Percentiles rank a stretch among this genome's conserved stretches.
Evolutionary conservation across 768 basidiomycete genomes (phyloP).

Genomic region (Clavaria fumosa): DNA sequence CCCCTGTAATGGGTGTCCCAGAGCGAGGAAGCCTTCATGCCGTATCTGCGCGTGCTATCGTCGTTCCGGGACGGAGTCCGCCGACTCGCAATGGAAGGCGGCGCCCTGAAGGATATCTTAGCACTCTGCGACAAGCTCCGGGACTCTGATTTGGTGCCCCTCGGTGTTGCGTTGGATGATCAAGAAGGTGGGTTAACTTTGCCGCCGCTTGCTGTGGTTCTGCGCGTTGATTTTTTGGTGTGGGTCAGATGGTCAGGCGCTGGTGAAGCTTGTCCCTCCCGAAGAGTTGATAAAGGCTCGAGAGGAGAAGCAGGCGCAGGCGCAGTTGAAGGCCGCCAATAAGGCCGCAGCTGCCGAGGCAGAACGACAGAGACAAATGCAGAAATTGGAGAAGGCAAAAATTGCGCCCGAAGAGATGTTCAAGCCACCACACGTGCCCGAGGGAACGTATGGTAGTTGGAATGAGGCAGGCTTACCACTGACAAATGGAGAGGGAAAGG

Average conservation of each 20-base stretch:
- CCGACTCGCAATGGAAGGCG: slow-evolving; percentile 58
- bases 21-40: slow-evolving; percentile 79
- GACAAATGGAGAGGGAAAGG: slow-evolving; percentile 72
- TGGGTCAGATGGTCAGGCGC: slow-evolving; percentile 74
- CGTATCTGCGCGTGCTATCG: slow-evolving; percentile 73
- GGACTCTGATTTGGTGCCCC: slow-evolving; percentile 78
- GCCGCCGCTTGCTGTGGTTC: slow-evolving; percentile 5
- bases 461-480: slow-evolving; percentile 73
- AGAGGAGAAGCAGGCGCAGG: slow-evolving; percentile 72
- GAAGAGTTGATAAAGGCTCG: slow-evolving; percentile 67
- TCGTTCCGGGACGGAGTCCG: slow-evolving; percentile 87
- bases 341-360: slow-evolving; percentile 58
- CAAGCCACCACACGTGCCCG: slow-evolving; percentile 61
- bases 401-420: slow-evolving; percentile 65
- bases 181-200: slow-evolving; percentile 54
- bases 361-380: slow-evolving; percentile 49
- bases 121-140: slow-evolving; percentile 79
- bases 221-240: slow-evolving; percentile 5
- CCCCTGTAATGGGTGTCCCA: slow-evolving; percentile 25
- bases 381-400: slow-evolving; percentile 77
- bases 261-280: slow-evolving; percentile 83
- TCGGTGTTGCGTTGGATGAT: slow-evolving; percentile 94
- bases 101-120: slow-evolving; percentile 65
- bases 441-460: slow-evolving; percentile 71
- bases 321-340: slow-evolving; percentile 62